Conservation (phyloP, 176 grass and related monocot species). For the Ensete ventricosum region DNA sequence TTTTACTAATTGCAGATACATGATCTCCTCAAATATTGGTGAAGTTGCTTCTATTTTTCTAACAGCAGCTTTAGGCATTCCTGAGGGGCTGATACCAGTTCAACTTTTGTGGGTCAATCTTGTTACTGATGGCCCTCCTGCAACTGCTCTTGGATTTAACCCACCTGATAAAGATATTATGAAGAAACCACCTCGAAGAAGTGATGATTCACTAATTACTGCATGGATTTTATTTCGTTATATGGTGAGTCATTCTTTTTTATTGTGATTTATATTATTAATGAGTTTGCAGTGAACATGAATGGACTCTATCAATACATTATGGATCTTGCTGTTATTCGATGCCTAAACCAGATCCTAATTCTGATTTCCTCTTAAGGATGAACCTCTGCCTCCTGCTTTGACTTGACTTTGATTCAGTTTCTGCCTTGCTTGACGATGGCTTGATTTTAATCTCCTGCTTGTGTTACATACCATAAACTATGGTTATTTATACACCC, state of each 20-base stretch:
- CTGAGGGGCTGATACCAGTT: constrained; percentile 96
- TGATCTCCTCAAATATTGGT: constrained; percentile 99
- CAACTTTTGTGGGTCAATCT: constrained; percentile 99
- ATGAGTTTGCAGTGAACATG: no score
- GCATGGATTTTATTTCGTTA: constrained; percentile 97
- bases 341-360: no score
- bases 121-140: constrained; percentile 88
- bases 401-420: no score
- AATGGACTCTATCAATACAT: no score
- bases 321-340: no score
- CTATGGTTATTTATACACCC: no score
- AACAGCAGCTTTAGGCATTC: constrained; percentile 93
- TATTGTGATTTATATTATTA: background rate
- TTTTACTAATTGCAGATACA: constrained; percentile 56
- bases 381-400: background rate
- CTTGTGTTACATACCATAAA: no score
- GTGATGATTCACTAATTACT: constrained; percentile 83
- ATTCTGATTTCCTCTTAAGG: no score
- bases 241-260: constrained; percentile 40
- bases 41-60: constrained; percentile 98
- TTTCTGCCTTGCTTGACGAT: background rate
- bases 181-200: constrained; percentile 95
- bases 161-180: constrained; percentile 96
- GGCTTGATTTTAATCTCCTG: background rate
- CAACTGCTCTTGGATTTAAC: constrained; percentile 95